These are phyloP conservation scores for Purshia tridentata DNA, from an alignment of 306 rosid species.

Conservation along the genomic window DNA sequence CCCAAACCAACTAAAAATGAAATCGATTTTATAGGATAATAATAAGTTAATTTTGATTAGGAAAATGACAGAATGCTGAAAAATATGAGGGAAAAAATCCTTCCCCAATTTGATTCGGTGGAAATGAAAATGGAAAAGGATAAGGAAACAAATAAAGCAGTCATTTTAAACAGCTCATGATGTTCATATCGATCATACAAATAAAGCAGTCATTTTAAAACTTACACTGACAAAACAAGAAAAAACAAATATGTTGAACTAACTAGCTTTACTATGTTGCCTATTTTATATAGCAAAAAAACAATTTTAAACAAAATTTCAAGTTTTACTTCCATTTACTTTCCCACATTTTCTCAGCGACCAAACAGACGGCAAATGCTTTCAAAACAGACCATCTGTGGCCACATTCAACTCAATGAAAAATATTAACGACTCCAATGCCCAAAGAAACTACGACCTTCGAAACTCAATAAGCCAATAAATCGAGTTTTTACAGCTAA, in stretches of 20 bases:
- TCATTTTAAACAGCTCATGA: not conserved
- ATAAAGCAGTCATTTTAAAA: not conserved
- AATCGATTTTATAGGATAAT: not conserved
- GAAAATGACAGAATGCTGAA: not conserved
- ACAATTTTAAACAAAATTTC: not conserved
- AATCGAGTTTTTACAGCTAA: not conserved
- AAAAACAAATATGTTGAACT: not conserved
- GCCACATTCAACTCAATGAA: not conserved
- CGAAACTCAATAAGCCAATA: not conserved
- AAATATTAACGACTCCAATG: not conserved
- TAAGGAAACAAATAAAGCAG: not conserved
- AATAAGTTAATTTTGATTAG: not conserved
- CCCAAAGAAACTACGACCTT: not conserved
- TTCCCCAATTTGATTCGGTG: not conserved
- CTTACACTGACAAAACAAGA: not conserved
- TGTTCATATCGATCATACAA: too few relatives aligned
- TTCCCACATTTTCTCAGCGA: conserved; percentile 25
- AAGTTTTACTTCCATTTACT: not conserved
- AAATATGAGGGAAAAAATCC: not conserved
- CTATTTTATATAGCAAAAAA: not conserved
- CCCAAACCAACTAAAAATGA: not conserved
- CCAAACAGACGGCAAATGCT: conserved; percentile 15
- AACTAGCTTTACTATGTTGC: not conserved
- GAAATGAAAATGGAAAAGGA: not conserved
- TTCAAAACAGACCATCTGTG: too few relatives aligned